Evolutionary conservation across 2,329 filamentous ascomycete genomes (phyloP).

Genomic region (Elsinoe perseae): DNA sequence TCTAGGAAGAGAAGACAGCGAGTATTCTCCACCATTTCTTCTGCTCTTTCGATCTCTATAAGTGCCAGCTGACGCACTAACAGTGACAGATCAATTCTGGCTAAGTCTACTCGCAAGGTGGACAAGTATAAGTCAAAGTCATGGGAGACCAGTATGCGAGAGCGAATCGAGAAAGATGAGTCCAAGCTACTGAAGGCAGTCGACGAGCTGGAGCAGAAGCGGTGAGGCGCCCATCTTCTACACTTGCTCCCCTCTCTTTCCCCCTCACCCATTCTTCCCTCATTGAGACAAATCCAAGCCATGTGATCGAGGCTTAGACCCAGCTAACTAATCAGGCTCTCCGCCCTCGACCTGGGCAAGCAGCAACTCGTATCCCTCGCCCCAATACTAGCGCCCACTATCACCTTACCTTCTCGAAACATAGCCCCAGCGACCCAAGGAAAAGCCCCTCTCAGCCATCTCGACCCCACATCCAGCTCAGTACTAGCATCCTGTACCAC

Average conservation of each 20-base stretch:
- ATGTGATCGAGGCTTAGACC: too few relatives aligned
- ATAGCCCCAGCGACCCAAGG: background rate
- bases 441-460: background rate
- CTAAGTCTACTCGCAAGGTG: background rate
- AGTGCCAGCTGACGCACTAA: background rate
- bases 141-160: conserved; percentile 13
- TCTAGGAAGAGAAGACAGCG: conserved; percentile 17
- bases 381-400: too few relatives aligned
- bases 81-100: conserved; percentile 2
- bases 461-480: background rate
- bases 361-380: too few relatives aligned
- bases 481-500: background rate
- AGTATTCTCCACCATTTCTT: conserved; percentile 1
- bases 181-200: conserved; percentile 6
- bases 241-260: background rate
- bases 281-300: too few relatives aligned
- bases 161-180: conserved; percentile 21
- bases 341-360: too few relatives aligned
- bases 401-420: background rate
- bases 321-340: too few relatives aligned
- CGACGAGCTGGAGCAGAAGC: conserved; percentile 4
- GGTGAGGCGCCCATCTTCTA: too few relatives aligned
- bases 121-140: background rate
- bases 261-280: too few relatives aligned
- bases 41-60: background rate